Conservation (phyloP, 2,329 filamentous ascomycete genomes). For the Orbilia blumenaviensis region DNA sequence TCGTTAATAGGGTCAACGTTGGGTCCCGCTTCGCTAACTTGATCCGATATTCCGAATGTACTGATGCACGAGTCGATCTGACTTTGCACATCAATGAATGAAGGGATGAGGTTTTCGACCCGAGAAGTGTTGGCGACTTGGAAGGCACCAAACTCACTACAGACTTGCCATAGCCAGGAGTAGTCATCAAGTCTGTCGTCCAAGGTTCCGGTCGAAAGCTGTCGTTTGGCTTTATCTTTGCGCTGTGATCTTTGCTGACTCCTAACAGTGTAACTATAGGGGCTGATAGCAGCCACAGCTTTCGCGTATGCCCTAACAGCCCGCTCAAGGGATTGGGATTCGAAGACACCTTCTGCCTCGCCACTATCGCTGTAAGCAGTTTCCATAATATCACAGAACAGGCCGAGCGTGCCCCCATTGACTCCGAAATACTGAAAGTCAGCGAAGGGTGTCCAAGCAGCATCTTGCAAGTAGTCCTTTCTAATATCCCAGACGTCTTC, state of each 20-base stretch:
- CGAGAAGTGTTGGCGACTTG: conserved; percentile 50
- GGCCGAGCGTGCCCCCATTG: conserved; percentile 60
- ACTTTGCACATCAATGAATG: conserved; percentile 59
- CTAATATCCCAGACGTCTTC: conserved; percentile 32
- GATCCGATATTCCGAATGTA: conserved; percentile 60
- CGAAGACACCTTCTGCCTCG: conserved; percentile 52
- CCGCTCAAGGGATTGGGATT: conserved; percentile 2
- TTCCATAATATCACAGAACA: conserved; percentile 62
- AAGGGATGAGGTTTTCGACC: conserved; percentile 54
- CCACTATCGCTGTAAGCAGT: conserved; percentile 56
- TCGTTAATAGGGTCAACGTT: conserved; percentile 61
- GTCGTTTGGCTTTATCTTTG: conserved; percentile 2
- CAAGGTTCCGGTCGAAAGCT: not conserved
- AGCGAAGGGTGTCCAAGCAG: conserved; percentile 57
- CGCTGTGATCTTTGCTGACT: not conserved
- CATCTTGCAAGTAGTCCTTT: conserved; percentile 42
- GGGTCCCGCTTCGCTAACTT: conserved; percentile 56
- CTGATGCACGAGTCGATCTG: conserved; percentile 61
- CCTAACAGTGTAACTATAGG: conserved; percentile 32
- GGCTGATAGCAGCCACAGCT: conserved; percentile 37
- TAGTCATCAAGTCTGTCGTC: conserved; percentile 35
- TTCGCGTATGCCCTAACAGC: conserved; percentile 42
- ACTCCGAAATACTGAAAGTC: conserved; percentile 61
- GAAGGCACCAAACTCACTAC: conserved; percentile 59
- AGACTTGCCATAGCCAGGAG: conserved; percentile 59